A percentile compares a stretch with the other conserved stretches of the same genome.
Conservation (phyloP, 2,329 filamentous ascomycete genomes). For the Volutella citrinella region DNA sequence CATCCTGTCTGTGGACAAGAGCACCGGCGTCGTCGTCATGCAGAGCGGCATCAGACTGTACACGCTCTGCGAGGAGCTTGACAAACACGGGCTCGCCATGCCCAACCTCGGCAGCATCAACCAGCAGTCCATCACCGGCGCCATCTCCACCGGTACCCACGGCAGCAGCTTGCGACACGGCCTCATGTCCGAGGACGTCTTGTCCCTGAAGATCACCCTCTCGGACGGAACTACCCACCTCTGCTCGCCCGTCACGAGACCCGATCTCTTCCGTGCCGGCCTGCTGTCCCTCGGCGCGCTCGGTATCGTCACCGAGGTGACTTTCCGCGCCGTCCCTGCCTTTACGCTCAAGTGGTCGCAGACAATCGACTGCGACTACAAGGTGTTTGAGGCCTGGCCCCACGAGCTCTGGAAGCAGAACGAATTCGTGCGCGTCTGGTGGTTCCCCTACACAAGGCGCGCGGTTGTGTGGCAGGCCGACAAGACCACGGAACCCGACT, state of each 20-base stretch:
- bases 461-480: conserved; percentile 90
- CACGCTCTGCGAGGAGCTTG: conserved; percentile 70
- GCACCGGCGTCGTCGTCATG: conserved; percentile 67
- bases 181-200: conserved; percentile 75
- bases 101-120: conserved; percentile 94
- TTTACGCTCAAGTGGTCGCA: conserved; percentile 89
- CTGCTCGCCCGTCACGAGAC: conserved; percentile 68
- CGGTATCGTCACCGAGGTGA: conserved; percentile 87
- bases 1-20: conserved; percentile 66
- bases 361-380: conserved; percentile 66
- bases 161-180: conserved; percentile 84
- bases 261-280: conserved; percentile 82
- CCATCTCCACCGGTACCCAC: conserved; percentile 90
- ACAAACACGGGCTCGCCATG: conserved; percentile 75
- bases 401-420: conserved; percentile 74
- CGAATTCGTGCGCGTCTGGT: conserved; percentile 95
- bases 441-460: conserved; percentile 88
- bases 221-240: conserved; percentile 71
- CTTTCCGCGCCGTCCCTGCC: conserved; percentile 73
- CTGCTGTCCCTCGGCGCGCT: conserved; percentile 84
- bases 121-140: conserved; percentile 87
- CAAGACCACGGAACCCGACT: conserved; percentile 62
- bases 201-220: conserved; percentile 74
- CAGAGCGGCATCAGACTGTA: conserved; percentile 86
- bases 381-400: conserved; percentile 70